Evolutionary conservation across 2,329 filamentous ascomycete genomes (phyloP), one percentile per base, ranked within the genome.

Genomic region (Dryadomyces sulphureus): DNA sequence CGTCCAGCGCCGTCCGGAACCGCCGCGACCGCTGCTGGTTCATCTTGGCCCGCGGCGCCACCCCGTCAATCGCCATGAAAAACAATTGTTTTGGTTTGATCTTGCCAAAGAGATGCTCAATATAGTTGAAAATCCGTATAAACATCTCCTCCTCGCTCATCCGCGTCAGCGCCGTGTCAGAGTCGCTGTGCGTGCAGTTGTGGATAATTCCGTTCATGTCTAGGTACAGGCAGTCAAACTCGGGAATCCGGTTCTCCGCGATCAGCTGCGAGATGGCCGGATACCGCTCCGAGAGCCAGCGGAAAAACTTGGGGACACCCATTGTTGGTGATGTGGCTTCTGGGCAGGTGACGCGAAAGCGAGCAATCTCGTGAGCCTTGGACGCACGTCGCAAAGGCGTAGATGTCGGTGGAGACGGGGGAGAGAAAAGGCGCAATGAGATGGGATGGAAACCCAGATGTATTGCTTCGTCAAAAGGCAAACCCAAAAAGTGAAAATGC

Each of bases 151-250:
- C 90, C 63, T 98, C 93, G 48, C 83, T 90, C 65, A 96, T 81
- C 46, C 92, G 87, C 58, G 93, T 93, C 1, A 86, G 87, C 4
- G 88, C 79, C 60, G 90, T 89, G 59, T 93, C 89, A 21, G 86
- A 82, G 65, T 98, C 90, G 59, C 92, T 94, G 67, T 98, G 92
- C 47, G 92, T 98, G 64, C 92, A 98, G 64, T 98, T 98, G 66
- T 98, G 90, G 58, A 98, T 98, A 62, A 98, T 98, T 54, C 92
- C 92, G 65, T 98, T 98, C 92, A 98, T 98, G 59, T 93, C 86
- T 56, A 93, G 79, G 66, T 98, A 98, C 51, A 98, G 79, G 65
- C 86, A 92, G 65, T 98, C 92, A 66, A 98, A 98, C 65, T 98
- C 93, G 53, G 92, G 92, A 64, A 98, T 98, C 57, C 92, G 84